Base-by-base conservation (phyloP, 352 stramenopile genomes). In the Globisporangium splendens region DNA sequence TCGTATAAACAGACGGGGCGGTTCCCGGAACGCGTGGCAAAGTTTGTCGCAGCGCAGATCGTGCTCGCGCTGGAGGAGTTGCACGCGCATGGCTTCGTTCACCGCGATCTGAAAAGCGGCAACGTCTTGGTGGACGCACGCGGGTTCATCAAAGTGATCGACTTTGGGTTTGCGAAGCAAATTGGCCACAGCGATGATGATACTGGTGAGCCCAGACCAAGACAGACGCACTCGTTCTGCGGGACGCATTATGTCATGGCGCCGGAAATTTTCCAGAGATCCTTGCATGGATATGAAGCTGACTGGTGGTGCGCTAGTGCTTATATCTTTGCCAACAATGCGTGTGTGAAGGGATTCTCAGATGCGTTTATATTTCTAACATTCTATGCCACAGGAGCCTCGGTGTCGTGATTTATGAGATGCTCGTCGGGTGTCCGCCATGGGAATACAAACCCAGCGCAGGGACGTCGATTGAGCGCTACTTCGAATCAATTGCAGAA, bases 31-130 rank as follows among this genome's bases (percentile, higher is more conserved):
- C 33, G 35, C 13, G 61, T 92, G 0, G 69, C 80, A 3, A 82
- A 70, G 50, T 77, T 78, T 57, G 85, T 89, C 55, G 73, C 80
- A 2, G 80, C 70, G 10, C 84, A 94, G 63, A 60, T 94, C 42
- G 80, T 90, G 43, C 56, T 91, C 39, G 82, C 78, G 39, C 35
- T 94, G 1, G 51, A 63, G 42, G 67, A 72, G 53, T 24, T 94
- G 2, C 82, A 94, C 51, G 58, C 42, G 7, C 28, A 54, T 24
- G 73, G 77, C n/a, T 88, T 70, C 42, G 63, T 90, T n/a, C 82
- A 94, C 52, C 80, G 84, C 15, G 84, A 94, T 31, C 57, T 94
- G 14, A 94, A 94, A 59, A 94, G 78, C 50, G 84, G 84, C 15
- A 94, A 94, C 50, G 60, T 91, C 2, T 53, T 94, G 17, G 54